phyloP scores from a whole-genome alignment of 495 filamentous ascomycete genomes.

The Penicillium lagena region DNA sequence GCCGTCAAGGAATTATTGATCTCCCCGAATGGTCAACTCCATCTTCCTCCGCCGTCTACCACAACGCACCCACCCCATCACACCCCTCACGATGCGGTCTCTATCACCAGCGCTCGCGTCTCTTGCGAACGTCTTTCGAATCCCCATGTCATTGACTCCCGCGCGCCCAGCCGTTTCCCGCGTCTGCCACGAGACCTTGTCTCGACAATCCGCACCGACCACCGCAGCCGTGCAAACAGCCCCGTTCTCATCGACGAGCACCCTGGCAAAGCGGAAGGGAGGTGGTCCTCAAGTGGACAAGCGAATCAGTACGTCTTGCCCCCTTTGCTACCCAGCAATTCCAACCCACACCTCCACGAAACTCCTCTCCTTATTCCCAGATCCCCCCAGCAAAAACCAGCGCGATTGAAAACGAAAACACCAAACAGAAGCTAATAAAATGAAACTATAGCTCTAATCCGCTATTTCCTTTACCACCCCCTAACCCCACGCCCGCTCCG shows the following conservation, averaged over 20 bases:
- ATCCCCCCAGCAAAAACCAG: not conserved
- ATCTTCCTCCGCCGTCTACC: slow-evolving; percentile 7
- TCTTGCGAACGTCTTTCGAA: slow-evolving; percentile 39
- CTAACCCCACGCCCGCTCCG: slow-evolving; percentile 70
- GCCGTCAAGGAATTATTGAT: slow-evolving; percentile 24
- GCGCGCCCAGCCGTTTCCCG: slow-evolving; percentile 22
- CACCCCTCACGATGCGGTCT: slow-evolving; percentile 27
- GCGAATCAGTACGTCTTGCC: slow-evolving; percentile 41
- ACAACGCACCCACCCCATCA: slow-evolving; percentile 8
- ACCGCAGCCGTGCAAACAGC: slow-evolving; percentile 25
- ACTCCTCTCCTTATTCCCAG: not conserved
- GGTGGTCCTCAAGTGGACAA: slow-evolving; percentile 19
- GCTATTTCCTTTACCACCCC: slow-evolving; percentile 60
- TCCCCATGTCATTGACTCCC: slow-evolving; percentile 29
- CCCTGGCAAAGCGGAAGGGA: slow-evolving; percentile 28
- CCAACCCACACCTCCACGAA: no score
- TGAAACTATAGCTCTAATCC: slow-evolving; percentile 45
- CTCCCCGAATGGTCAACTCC: slow-evolving; percentile 9
- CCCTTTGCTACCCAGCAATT: not conserved
- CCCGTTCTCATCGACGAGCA: slow-evolving; percentile 38
- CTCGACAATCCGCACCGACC: slow-evolving; percentile 19
- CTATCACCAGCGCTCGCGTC: slow-evolving; percentile 39
- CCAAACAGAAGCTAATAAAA: slow-evolving; percentile 1
- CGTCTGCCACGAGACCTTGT: slow-evolving; percentile 21
- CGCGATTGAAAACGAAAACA: slow-evolving; percentile 5